phyloP scores from a whole-genome alignment of 1,139 yeast species.

The Geotrichum siamense region DNA sequence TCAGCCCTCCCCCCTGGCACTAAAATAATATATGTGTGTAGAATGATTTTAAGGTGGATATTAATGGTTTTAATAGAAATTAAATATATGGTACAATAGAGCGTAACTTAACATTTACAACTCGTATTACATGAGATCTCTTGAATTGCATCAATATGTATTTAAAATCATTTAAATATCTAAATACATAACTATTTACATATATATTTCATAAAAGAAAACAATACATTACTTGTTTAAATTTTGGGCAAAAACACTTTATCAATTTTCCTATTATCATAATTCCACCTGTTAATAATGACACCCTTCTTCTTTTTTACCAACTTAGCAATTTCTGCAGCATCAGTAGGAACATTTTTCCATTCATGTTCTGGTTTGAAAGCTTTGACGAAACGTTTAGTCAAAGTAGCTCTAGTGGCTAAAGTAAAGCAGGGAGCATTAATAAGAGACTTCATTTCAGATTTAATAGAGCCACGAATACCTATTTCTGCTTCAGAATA shows the following conservation, averaged over 20 bases:
- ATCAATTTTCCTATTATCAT: slow-evolving; percentile 41
- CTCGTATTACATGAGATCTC: too few species aligned
- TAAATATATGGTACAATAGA: too few species aligned
- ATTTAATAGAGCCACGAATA: slow-evolving; percentile 17
- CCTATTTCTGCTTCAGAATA: slow-evolving; percentile 8
- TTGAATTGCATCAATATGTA: too few species aligned
- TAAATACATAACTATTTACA: too few species aligned
- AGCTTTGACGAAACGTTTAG: slow-evolving; percentile 37
- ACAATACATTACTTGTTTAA: too few species aligned
- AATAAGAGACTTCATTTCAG: slow-evolving; percentile 19
- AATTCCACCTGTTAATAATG: slow-evolving; percentile 45
- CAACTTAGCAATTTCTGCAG: slow-evolving; percentile 17
- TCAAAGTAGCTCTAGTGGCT: slow-evolving; percentile 38
- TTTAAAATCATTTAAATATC: too few species aligned
- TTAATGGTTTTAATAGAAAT: too few species aligned
- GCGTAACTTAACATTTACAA: too few species aligned
- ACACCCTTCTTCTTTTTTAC: slow-evolving; percentile 28
- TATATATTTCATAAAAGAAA: too few species aligned
- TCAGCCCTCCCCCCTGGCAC: too few species aligned
- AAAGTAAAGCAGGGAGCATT: slow-evolving; percentile 33
- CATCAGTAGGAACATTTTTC: slow-evolving; percentile 26
- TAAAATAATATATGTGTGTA: too few species aligned
- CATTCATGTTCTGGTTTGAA: slow-evolving; percentile 18
- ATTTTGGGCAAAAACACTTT: slow-evolving; percentile 23
- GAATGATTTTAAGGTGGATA: too few species aligned